phyloP scores from a whole-genome alignment of 2,329 filamentous ascomycete genomes.

The Plectosphaerella plurivora region DNA sequence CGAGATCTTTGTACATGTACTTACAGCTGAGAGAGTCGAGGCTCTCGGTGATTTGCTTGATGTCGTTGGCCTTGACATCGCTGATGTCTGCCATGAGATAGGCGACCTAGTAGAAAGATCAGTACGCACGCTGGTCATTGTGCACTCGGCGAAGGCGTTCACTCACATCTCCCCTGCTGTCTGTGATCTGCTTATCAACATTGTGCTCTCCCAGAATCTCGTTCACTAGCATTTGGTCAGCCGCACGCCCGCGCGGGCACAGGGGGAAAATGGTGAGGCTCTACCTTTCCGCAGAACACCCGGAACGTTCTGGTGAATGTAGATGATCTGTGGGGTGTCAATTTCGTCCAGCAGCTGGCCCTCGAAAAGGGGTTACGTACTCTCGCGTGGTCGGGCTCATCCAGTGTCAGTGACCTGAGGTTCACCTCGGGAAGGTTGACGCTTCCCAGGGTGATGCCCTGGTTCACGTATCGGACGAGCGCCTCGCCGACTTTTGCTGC shows the following conservation, averaged over 20 bases:
- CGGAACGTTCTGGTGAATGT: slow-evolving; percentile 94
- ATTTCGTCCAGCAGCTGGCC: not conserved
- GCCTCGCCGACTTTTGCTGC: slow-evolving; percentile 65
- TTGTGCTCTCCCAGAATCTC: slow-evolving; percentile 93
- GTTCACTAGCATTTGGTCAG: slow-evolving; percentile 60
- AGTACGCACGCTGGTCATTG: slow-evolving; percentile 4
- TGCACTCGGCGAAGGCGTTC: not conserved
- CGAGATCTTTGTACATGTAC: slow-evolving; percentile 22
- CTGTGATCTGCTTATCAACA: slow-evolving; percentile 97
- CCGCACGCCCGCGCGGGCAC: no score
- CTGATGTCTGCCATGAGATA: slow-evolving; percentile 98
- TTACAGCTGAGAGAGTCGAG: slow-evolving; percentile 78
- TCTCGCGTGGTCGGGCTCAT: slow-evolving; percentile 84
- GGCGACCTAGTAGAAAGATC: slow-evolving; percentile 53
- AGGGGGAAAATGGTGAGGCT: slow-evolving; percentile 1
- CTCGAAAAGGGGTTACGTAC: slow-evolving; percentile 33
- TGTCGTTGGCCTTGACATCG: slow-evolving; percentile 72
- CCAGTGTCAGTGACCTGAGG: slow-evolving; percentile 82
- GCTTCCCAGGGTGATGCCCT: slow-evolving; percentile 83
- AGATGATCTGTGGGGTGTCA: slow-evolving; percentile 61
- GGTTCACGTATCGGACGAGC: slow-evolving; percentile 91
- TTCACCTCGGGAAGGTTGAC: slow-evolving; percentile 97
- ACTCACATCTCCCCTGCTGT: slow-evolving; percentile 81
- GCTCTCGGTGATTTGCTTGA: slow-evolving; percentile 79
- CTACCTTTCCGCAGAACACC: slow-evolving; percentile 83